Base-by-base conservation (phyloP, 441 rosid species). In the Raphanus hybrid region DNA sequence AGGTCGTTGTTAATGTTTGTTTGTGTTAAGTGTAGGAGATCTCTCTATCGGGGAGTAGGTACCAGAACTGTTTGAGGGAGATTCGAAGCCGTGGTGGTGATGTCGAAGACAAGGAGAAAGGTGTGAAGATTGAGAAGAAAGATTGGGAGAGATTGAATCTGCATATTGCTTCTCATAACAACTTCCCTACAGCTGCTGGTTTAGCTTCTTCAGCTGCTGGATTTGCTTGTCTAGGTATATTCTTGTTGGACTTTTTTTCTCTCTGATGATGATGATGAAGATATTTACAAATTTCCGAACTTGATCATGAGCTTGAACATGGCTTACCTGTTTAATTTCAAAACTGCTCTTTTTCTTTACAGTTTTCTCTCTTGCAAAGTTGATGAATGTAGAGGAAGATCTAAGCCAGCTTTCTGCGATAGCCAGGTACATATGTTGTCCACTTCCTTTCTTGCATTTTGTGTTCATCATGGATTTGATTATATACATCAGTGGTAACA, bases 151-250 rank as follows among this genome's bases (percentile, higher is more conserved):
- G 86, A 58, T 29, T 96, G 86, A 86, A 92, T 74, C 67, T 96
- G 0, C 98, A 92, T 75, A 88, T 93, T 84, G 95, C 99, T 71
- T 93, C 99, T 11, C 91, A 82, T 74, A 96, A 96, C 81, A 93
- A 89, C 75, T 96, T 96, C 65, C 98, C 99, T 55, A 91, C 97
- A 20, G 97, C 96, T 66, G 99, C 98, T 83, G 99, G 99, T 14
- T 84, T 96, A 83, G 99, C 99, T 80, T 96, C 98, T 79, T 96
- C 98, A 35, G 97, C 98, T 0, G 97, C 99, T 78, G 98, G 99
- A 37, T 87, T 96, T 79, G 98, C 99, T 61, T 93, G 98, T 85
- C 89, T 96, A 66, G 99, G 99, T 93, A 88, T 93, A 87, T 15
- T 15, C 32, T 6, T 45, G 14, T 29, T 45, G 52, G 2, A 26